Percentiles rank a stretch among this genome's conserved stretches.
Evolutionary conservation across 139 green algal species (phyloP).

Genomic region (Picochlorum costavermella): DNA sequence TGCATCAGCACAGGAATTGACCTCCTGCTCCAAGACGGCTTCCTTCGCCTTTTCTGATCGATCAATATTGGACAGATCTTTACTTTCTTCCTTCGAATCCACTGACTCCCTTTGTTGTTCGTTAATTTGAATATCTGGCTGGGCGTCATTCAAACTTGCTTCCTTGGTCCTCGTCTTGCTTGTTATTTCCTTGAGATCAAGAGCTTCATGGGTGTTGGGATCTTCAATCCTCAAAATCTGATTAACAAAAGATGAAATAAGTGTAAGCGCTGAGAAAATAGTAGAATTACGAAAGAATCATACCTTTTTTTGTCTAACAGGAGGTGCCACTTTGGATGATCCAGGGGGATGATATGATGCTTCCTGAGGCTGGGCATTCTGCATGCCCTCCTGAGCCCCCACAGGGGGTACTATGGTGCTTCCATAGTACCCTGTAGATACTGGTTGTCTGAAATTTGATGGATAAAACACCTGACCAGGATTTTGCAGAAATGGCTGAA

Average conservation of each 20-base stretch:
- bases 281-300: neutral
- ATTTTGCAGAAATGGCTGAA: too few relatives aligned
- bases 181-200: slow-evolving; percentile 17
- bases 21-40: neutral
- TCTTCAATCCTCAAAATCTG: slow-evolving; percentile 26
- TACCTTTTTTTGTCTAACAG: slow-evolving; percentile 5
- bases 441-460: neutral
- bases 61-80: neutral
- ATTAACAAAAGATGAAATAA: too few relatives aligned
- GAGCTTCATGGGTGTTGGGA: slow-evolving; percentile 19
- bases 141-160: neutral
- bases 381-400: too few relatives aligned
- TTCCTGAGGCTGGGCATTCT: too few relatives aligned
- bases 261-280: too few relatives aligned
- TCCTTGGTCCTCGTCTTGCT: neutral
- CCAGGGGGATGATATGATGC: too few relatives aligned
- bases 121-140: neutral
- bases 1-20: neutral
- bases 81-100: neutral
- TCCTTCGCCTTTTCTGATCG: neutral
- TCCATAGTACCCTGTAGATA: too few relatives aligned
- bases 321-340: neutral
- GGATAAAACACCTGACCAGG: neutral
- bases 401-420: too few relatives aligned
- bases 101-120: neutral